Evolutionary conservation across 179 eudicot species (phyloP), one percentile per base, ranked within the genome.

Genomic region (Beta macrorhiza): DNA sequence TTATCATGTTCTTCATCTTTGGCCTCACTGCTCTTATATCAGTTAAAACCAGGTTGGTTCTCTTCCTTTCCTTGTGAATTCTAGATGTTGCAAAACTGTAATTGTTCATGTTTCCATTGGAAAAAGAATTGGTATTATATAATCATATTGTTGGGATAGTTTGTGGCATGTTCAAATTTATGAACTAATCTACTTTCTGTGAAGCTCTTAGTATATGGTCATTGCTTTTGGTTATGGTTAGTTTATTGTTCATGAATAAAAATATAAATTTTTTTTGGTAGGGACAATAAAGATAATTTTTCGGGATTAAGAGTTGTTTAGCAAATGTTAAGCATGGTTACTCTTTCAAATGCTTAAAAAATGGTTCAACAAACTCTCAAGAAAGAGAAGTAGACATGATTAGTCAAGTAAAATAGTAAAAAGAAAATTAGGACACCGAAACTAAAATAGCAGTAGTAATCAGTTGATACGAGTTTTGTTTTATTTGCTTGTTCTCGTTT

Each of bases 1-100:
- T 94, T 67, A 84, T 94, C 85, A 94, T 94, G 98, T 94, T 94
- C 88, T 91, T 93, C 88, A 84, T 94, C 83, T 91, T 88, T 29
- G 97, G 96, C 77, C 84, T 90, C 51, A 82, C 91, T 62, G 55
- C 89, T 71, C 88, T 94, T 51, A 82, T 94, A 29, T 90, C 94
- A 0, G 94, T 88, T 83, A 86, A 91, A 78, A 90, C 96, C 77
- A 93, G 97, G 98, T 94, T 44, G 63, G 91, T 87, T 55, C 58
- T 51, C 53, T 74, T 82, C 32, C 53, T 68, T 32, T 44, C 32
- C 79, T 68, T 10, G 49, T 72, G 55, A 13, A 29, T 80, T 72
- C 17, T 70, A 25, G 12, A 29, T 58, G 44, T 20, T 56, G 78
- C 67, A 51, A 82, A 29, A 47, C 14, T 79, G 63, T 75, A 17